Base-by-base conservation (phyloP, 805 yeast species). In the Candida oleophila region DNA sequence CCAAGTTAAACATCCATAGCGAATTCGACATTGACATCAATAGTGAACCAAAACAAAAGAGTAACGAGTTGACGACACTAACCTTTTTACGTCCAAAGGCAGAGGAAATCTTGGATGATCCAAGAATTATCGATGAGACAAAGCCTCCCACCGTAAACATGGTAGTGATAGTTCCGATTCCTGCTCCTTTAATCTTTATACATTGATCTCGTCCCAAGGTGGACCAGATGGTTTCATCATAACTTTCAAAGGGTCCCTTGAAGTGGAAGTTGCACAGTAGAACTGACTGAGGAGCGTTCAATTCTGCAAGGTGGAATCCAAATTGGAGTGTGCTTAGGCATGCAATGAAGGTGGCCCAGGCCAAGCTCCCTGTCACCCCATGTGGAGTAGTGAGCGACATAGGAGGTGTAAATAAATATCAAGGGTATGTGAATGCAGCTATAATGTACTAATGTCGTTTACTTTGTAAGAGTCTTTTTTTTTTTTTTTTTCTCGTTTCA, bases 231-330 rank as follows among this genome's bases (percentile, higher is more conserved):
- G 69, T 58, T 22, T 59, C 64, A 12, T 50, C 43, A 47, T 64
- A 67, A 21, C 22, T 25, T 18, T 49, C 42, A 33, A 35, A 47
- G 22, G 66, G 60, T 3, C 62, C 64, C 3, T 49, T 46, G 25
- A 47, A 49, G 38, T 54, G 51, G 15, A 48, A 41, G 22, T 52
- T 38, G 43, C 74, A 69, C 22, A 68, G 54, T 22, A 69, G 46
- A 20, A 65, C 50, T 20, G 53, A 56, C 39, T 56, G 65, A 2
- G 71, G 65, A 0, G 69, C 72, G 48, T 70, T 70, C 36, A 70
- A 53, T 43, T 64, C 74, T 8, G 74, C 63, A 33, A 70, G 57
- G 52, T 70, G 74, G 52, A 57, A 70, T 3, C 75, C 74, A 53
- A 69, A 68, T 49, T 67, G 71, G 19, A 70, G 51, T 3, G 74